Base-by-base conservation (phyloP, 2,329 filamentous ascomycete genomes). In the Tolypocladium pustulatum region DNA sequence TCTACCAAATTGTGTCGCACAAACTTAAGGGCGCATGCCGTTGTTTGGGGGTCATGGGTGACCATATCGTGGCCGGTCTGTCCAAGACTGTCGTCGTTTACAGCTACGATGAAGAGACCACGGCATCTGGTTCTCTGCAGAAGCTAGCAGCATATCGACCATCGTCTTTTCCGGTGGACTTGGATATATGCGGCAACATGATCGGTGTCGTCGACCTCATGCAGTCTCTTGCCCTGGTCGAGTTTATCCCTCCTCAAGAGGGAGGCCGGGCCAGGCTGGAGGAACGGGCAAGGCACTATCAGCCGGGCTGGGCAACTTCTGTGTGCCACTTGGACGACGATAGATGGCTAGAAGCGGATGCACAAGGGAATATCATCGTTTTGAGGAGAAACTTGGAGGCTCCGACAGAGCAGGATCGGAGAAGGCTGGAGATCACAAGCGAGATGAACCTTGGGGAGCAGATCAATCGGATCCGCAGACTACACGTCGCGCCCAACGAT, bases 171-270 rank as follows among this genome's bases (percentile, higher is more conserved):
- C 92, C 94, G 0, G 84, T 96, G 20, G 90, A 93, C 64, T 71
- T 97, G 8, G 85, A 87, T 12, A 81, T 97, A 17, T 83, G 84
- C 1, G 88, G 82, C 1, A 86, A 87, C 64, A 79, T 83, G 30
- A 92, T 99, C 62, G 90, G 89, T 0, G 86, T 97, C 12, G 89
- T 88, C 0, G 94, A 99, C 68, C 76, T 99, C 53, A 97, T 96
- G 89, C 97, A 97, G 74, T 96, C 90, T 1, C 78, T 96, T 30
- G 86, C 88, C 1, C 76, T 97, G 7, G 78, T 97, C 10, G 80
- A 94, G 68, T 94, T 88, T 68, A 76, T 79, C 0, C 79, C 80
- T 3, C 81, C 84, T 2, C 71, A 78, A 27, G 74, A 82, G 3
- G 83, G 81, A 0, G 72, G 81, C n/a, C 74, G 80, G 13, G 82